These are phyloP conservation scores for Floccularia luteovirens DNA, from an alignment of 768 basidiomycete genomes.

Conservation along the genomic window DNA sequence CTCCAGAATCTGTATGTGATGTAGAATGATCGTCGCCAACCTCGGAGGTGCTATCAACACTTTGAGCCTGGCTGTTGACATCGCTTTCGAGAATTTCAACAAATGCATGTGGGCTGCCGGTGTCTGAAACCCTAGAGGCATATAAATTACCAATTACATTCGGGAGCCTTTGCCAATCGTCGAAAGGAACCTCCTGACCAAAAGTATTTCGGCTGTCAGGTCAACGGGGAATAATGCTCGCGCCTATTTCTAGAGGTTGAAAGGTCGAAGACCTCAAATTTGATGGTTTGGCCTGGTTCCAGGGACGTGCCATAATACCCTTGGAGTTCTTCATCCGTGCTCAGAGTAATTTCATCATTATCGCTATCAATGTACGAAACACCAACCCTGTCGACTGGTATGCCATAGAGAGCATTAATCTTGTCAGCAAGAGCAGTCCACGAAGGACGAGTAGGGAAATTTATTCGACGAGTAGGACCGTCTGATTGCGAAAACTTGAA, in stretches of 20 bases:
- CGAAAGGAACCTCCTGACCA: conserved; percentile 37
- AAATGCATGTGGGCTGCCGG: conserved; percentile 50
- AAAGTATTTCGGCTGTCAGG: conserved; percentile 49
- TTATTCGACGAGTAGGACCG: conserved; percentile 52
- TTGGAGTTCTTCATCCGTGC: conserved; percentile 68
- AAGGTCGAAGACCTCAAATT: conserved; percentile 61
- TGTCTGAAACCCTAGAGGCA: not conserved
- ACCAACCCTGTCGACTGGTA: conserved; percentile 50
- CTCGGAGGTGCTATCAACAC: conserved; percentile 15
- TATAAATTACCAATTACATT: not conserved
- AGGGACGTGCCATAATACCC: conserved; percentile 50
- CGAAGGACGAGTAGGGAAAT: conserved; percentile 41
- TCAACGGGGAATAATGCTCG: conserved; percentile 22
- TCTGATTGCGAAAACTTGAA: conserved; percentile 61
- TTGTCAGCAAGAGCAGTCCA: conserved; percentile 53
- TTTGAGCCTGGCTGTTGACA: conserved; percentile 17
- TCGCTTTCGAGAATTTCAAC: conserved; percentile 47
- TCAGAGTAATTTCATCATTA: conserved; percentile 71
- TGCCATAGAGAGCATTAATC: conserved; percentile 41
- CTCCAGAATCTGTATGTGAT: conserved; percentile 10
- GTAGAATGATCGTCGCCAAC: conserved; percentile 25
- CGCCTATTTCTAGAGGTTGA: conserved; percentile 23
- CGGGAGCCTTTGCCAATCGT: conserved; percentile 61
- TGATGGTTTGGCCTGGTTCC: conserved; percentile 29
- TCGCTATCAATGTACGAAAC: conserved; percentile 71